Percentiles rank a stretch among this genome's conserved stretches.
These are phyloP conservation scores for Komagataella mondaviorum DNA, from an alignment of 805 yeast species.

Conservation along the genomic window DNA sequence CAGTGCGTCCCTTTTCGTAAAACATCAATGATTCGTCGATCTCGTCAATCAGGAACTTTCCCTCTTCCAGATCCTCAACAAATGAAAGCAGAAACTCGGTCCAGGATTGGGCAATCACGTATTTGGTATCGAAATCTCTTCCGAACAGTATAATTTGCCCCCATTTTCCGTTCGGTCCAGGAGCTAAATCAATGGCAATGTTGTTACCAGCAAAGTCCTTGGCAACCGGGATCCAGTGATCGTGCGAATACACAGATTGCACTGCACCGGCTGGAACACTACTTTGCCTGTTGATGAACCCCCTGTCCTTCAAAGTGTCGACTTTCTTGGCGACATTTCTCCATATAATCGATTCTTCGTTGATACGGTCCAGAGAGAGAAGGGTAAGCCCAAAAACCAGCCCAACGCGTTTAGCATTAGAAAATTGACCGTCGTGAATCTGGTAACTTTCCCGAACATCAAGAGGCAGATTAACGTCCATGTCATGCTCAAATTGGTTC, in stretches of 20 bases:
- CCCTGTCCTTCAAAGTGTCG: conserved; percentile 7
- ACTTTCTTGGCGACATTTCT: conserved; percentile 47
- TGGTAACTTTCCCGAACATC: conserved; percentile 71
- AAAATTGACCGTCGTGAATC: conserved; percentile 86
- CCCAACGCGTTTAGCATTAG: conserved; percentile 63
- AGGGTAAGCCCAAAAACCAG: conserved; percentile 69
- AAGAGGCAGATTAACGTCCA: conserved; percentile 60
- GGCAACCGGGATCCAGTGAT: conserved; percentile 83
- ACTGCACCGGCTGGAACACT: conserved; percentile 70
- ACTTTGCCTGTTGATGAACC: conserved; percentile 35
- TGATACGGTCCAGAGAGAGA: conserved; percentile 69
- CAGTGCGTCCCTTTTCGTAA: conserved; percentile 21
- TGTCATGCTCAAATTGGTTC: conserved; percentile 71
- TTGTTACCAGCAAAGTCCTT: conserved; percentile 88
- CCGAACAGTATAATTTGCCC: conserved; percentile 94
- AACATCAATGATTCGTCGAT: conserved; percentile 42
- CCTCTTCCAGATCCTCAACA: conserved; percentile 79
- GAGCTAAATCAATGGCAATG: conserved; percentile 79
- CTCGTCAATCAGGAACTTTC: conserved; percentile 62
- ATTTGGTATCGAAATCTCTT: conserved; percentile 85
- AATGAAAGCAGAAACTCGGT: conserved; percentile 75
- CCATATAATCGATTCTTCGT: conserved; percentile 79
- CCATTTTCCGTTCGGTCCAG: conserved; percentile 64
- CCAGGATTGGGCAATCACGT: conserved; percentile 76
- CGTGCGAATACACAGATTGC: conserved; percentile 72